Evolutionary conservation across 345 rosid species (phyloP).

Genomic region (Physaria fendleri): DNA sequence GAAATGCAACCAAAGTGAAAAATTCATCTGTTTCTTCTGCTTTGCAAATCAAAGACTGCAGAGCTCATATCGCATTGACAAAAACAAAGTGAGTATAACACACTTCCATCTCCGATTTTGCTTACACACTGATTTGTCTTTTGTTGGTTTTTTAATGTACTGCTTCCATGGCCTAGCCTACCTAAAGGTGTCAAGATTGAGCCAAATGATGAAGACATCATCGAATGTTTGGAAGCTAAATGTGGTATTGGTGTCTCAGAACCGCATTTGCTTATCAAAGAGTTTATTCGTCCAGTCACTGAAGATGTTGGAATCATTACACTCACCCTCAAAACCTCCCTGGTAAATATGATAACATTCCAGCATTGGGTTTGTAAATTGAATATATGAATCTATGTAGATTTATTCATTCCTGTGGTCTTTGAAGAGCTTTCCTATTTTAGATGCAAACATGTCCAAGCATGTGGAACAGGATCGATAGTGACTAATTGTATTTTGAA

Average conservation of each 20-base stretch:
- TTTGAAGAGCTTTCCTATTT: too few species aligned
- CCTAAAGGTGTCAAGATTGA: constrained; percentile 95
- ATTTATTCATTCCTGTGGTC: background rate
- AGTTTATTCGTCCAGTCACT: constrained; percentile 59
- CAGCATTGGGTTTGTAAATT: too few species aligned
- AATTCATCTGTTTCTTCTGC: constrained; percentile 46
- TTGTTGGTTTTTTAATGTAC: too few species aligned
- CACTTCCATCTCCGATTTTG: background rate
- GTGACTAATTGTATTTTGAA: too few species aligned
- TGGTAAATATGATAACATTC: constrained; percentile 35
- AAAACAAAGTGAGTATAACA: too few species aligned
- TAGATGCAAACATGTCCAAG: too few species aligned
- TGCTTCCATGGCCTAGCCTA: constrained; percentile 74
- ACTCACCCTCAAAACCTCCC: constrained; percentile 94
- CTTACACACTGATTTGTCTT: background rate
- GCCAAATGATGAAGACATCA: constrained; percentile 69
- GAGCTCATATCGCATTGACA: constrained; percentile 56
- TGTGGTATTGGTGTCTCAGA: constrained; percentile 51
- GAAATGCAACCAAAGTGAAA: constrained; percentile 69
- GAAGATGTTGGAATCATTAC: constrained; percentile 70
- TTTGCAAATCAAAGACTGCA: constrained; percentile 50
- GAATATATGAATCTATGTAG: background rate
- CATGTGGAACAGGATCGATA: too few species aligned
- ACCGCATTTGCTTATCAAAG: constrained; percentile 55
- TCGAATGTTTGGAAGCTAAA: constrained; percentile 71